Evolutionary conservation across 31 red algal species (phyloP).

Genomic region (Odonthalia washingtoniensis): DNA sequence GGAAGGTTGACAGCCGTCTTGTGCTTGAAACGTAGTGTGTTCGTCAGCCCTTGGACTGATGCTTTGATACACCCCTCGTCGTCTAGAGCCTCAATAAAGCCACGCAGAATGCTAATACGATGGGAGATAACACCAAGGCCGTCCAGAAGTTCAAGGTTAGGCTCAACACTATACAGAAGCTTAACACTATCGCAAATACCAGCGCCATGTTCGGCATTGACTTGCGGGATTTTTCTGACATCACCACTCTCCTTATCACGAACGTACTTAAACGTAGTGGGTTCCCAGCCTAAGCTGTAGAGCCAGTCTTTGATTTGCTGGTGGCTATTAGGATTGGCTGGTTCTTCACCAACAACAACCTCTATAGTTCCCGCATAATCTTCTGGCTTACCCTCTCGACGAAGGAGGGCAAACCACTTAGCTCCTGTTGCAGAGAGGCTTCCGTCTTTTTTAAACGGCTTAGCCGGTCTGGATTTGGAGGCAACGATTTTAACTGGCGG

Average conservation of each 20-base stretch:
- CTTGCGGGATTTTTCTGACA: constrained; percentile 10
- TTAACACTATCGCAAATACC: constrained; percentile 8
- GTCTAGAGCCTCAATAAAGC: constrained; percentile 1
- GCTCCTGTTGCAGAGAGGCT: not conserved
- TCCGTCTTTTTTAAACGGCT: not conserved
- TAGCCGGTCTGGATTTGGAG: not conserved
- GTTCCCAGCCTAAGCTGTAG: constrained; percentile 7
- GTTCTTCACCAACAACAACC: not conserved
- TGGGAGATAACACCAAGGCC: not conserved
- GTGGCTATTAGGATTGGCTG: not conserved
- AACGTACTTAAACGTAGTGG: constrained; percentile 5
- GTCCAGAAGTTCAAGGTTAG: not conserved
- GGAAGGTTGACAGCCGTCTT: constrained; percentile 3
- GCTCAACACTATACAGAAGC: not conserved
- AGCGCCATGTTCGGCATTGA: not conserved
- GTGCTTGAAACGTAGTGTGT: constrained; percentile 6
- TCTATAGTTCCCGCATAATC: not conserved
- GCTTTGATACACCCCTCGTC: constrained; percentile 1
- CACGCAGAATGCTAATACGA: not conserved
- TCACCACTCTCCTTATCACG: not conserved
- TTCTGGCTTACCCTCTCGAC: constrained; percentile 3
- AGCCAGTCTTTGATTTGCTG: constrained; percentile 16
- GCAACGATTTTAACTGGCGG: not conserved
- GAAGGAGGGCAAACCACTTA: not conserved
- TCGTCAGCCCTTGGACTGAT: constrained; percentile 8